Evolutionary conservation across 768 basidiomycete species (phyloP), one percentile per base, ranked within the genome.

Genomic region (Leucocoprinus leucothites): DNA sequence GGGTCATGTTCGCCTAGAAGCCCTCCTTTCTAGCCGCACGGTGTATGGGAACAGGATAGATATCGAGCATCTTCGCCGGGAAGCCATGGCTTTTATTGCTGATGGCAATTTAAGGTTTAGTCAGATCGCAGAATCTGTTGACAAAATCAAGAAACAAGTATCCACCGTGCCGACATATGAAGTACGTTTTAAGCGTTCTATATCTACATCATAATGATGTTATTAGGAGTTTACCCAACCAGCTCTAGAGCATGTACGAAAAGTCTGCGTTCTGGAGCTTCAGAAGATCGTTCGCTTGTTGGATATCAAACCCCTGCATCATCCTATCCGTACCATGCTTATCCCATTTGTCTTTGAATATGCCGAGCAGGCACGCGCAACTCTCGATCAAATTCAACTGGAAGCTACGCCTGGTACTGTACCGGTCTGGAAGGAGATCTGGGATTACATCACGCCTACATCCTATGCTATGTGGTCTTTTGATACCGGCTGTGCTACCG

Each of bases 251-350:
- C 13, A 3, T n/a, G 45, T 11, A 11, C 45, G 45, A 25, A 9
- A 47, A n/a, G 24, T 3, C 2, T 47, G 45, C 16, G 7, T 25
- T 26, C 5, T 4, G 4, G 61, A 64, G 51, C 44, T 60, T 28
- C 47, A 34, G 58, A 57, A 38, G 21, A 31, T 60, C 28, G 28
- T 51, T 42, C 44, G 53, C 3, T 31, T 42, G 52, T 45, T 57
- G 31, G 52, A 60, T 50, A 60, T 57, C 50, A 14, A 51, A 28
- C 59, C 59, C 19, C 56, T 50, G 35, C 28, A 53, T 48, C 54
- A 59, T 56, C 58, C 58, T 22, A 51, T 59, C 25, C 49, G 50
- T n/a, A 59, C 54, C 26, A 59, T 59, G 58, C 54, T 56, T 9
- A 43, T 51, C 38, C 26, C 51, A 38, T 47, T 25, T 18, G 18